Evolutionary conservation across 306 rosid species (phyloP).

Genomic region (Quercus agrifolia): DNA sequence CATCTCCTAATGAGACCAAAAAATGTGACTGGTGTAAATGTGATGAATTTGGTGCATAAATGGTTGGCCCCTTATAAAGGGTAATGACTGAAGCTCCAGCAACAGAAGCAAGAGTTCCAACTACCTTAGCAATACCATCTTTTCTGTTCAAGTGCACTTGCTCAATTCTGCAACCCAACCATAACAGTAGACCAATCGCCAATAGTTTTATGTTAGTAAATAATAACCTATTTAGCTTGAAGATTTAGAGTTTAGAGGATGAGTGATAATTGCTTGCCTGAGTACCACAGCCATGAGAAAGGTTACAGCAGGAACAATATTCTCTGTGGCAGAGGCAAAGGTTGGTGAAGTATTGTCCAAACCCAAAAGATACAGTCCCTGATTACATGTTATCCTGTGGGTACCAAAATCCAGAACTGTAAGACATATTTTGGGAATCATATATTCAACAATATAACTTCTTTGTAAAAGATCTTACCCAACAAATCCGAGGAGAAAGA

Average conservation of each 20-base stretch:
- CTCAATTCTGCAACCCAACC: conserved; percentile 52
- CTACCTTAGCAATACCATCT: conserved; percentile 64
- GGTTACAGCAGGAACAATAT: conserved; percentile 70
- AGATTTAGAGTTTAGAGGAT: not conserved
- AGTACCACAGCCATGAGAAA: conserved; percentile 63
- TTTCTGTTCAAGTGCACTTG: conserved; percentile 43
- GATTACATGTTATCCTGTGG: conserved; percentile 67
- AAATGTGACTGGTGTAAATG: conserved; percentile 17
- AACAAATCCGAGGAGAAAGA: conserved; percentile 62
- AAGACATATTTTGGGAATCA: not conserved
- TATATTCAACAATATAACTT: not conserved
- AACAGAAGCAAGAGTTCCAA: conserved; percentile 70
- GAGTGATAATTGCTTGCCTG: conserved; percentile 36
- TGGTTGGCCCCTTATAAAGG: conserved; percentile 71
- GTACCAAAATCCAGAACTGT: not conserved
- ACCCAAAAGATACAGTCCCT: conserved; percentile 70
- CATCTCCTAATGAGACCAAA: conserved; percentile 35
- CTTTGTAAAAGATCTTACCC: conserved; percentile 39
- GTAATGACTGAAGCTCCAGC: conserved; percentile 70
- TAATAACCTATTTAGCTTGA: too few relatives aligned
- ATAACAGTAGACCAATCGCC: not conserved
- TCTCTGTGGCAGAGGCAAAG: conserved; percentile 68
- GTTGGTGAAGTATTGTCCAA: conserved; percentile 71
- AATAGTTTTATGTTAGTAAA: not conserved
- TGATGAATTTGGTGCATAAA: conserved; percentile 40